Evolutionary conservation across 139 green algal species (phyloP).

Genomic region (Picochlorum sp.): DNA sequence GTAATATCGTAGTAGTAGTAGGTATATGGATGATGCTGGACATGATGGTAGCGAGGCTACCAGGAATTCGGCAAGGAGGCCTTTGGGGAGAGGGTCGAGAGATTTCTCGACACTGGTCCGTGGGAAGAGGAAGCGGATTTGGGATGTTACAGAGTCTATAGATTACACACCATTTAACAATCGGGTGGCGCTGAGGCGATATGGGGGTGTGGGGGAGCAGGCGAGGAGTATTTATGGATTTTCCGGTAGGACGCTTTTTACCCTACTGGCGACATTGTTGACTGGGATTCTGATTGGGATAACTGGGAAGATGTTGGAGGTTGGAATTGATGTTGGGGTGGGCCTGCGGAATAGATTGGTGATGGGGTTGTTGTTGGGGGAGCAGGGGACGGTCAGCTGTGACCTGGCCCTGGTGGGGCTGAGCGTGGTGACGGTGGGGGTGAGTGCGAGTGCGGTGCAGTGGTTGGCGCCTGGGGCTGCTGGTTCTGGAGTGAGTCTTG

Average conservation of each 20-base stretch:
- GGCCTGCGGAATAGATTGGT: constrained; percentile 20
- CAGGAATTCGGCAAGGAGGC: neutral
- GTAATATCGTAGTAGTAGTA: neutral
- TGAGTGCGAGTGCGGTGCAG: constrained; percentile 48
- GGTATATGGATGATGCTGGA: constrained; percentile 2
- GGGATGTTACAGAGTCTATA: constrained; percentile 17
- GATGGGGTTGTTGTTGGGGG: constrained; percentile 11
- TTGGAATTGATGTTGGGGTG: constrained; percentile 13
- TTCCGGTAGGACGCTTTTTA: constrained; percentile 58
- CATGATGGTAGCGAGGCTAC: neutral
- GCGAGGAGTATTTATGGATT: constrained; percentile 40
- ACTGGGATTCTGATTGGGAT: constrained; percentile 60
- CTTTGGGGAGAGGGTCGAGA: too few relatives aligned
- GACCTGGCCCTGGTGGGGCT: constrained; percentile 10
- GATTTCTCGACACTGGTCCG: neutral
- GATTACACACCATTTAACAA: constrained; percentile 22
- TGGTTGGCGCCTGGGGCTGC: constrained; percentile 60
- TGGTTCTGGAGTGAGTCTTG: constrained; percentile 72
- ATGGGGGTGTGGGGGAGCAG: neutral
- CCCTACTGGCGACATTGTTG: constrained; percentile 52
- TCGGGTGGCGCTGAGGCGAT: constrained; percentile 1
- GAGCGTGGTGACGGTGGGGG: constrained; percentile 22
- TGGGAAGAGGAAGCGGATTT: constrained; percentile 4
- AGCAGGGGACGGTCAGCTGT: constrained; percentile 21
- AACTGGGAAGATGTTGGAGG: constrained; percentile 38